These are phyloP conservation scores for Diaporthe citri DNA, from an alignment of 2,329 filamentous ascomycete species.

Conservation along the genomic window DNA sequence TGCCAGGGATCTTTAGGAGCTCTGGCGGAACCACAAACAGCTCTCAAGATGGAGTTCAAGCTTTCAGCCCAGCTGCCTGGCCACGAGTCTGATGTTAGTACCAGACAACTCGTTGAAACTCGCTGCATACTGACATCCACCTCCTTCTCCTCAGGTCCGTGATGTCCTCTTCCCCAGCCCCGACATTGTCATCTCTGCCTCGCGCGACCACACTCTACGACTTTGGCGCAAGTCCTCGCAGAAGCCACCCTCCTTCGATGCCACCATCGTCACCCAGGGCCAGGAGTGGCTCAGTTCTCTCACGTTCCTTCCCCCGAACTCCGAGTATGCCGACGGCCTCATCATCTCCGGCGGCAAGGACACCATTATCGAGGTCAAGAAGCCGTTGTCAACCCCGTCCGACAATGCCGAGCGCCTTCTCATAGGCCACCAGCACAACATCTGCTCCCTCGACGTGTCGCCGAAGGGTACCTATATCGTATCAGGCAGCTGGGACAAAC, in stretches of 20 bases:
- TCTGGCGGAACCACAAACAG: neutral
- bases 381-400: slow-evolving; percentile 73
- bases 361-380: slow-evolving; percentile 90
- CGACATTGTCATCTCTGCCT: slow-evolving; percentile 83
- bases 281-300: slow-evolving; percentile 90
- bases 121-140: slow-evolving; percentile 4
- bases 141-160: slow-evolving; percentile 75
- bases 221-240: slow-evolving; percentile 78
- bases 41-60: slow-evolving; percentile 75
- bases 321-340: slow-evolving; percentile 80
- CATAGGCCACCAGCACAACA: slow-evolving; percentile 87
- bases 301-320: slow-evolving; percentile 78
- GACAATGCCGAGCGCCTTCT: slow-evolving; percentile 89
- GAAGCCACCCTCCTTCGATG: slow-evolving; percentile 78
- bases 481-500: slow-evolving; percentile 94
- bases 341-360: slow-evolving; percentile 92
- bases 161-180: slow-evolving; percentile 83
- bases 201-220: slow-evolving; percentile 90
- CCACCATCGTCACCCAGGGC: slow-evolving; percentile 82
- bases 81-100: slow-evolving; percentile 91
- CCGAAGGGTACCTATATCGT: slow-evolving; percentile 80
- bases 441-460: slow-evolving; percentile 87
- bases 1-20: too few relatives aligned
- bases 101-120: neutral
- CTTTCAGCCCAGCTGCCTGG: slow-evolving; percentile 90